Base-by-base conservation (phyloP, 805 yeast genomes). In the Ogataea paradorogensis region DNA sequence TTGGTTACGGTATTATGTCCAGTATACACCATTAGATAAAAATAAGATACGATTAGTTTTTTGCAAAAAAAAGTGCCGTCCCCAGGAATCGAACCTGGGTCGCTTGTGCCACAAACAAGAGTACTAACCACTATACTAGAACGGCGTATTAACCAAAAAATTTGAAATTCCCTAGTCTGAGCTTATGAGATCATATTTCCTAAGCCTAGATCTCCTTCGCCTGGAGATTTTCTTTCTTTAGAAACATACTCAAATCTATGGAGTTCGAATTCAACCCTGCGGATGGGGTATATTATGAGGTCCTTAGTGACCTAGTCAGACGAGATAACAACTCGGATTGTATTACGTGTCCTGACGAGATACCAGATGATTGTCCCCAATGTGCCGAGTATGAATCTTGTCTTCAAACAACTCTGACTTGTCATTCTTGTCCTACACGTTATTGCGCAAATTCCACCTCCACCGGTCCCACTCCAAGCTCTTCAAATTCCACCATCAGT, bases 301-400 rank as follows among this genome's bases (percentile, higher is more conserved):
- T 43, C 25, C 31, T 38, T 11, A 16, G 33, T 8, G 31, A 22
- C 13, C 13, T 38, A 2, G 4, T 30, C 24, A 36, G 39, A 38
- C 40, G 33, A 26, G 22, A 18, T 23, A 21, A 36, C 24, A 33
- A 45, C 15, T 33, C 39, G 7, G 33, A 18, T 20, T 63, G 69
- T 50, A 58, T 61, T 13, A 23, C 44, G 4, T 63, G 66, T 40
- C 50, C 70, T 0, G 44, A 52, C 1, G 11, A 15, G 18, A 44
- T 59, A 1, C 74, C 71, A 8, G 36, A 61, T 3, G 36, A 61
- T 4, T 80, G 86, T 59, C 88, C 86, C 4, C 45, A 45, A 7
- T 84, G 90, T 59, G 62, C 61, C 1, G 53, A 51, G 10, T 71
- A 70, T 46, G 76, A 80, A 54, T 65, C 66, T 49, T 84, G 91